phyloP scores from a whole-genome alignment of 1,139 yeast genomes.

The Scheffersomyces quercinus region DNA sequence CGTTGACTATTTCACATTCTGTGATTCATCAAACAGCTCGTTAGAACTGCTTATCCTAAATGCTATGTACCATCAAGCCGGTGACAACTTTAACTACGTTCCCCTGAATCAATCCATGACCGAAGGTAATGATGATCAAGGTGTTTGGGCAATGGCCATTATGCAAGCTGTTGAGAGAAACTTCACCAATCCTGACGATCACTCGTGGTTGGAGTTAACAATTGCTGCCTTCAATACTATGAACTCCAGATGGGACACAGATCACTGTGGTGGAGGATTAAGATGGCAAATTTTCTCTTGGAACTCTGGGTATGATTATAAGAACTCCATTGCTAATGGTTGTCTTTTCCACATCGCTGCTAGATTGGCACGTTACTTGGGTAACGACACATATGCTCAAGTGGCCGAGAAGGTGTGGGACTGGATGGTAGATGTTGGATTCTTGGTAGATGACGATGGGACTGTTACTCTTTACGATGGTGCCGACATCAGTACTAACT shows the following conservation, averaged over 20 bases:
- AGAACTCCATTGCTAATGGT: conserved; percentile 88
- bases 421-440: conserved; percentile 70
- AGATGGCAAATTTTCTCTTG: conserved; percentile 97
- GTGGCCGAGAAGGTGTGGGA: conserved; percentile 82
- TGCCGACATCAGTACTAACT: conserved; percentile 61
- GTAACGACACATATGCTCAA: conserved; percentile 67
- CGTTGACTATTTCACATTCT: conserved; percentile 51
- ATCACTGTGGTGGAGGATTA: conserved; percentile 79
- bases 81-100: conserved; percentile 51
- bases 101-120: conserved; percentile 61
- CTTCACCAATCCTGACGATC: conserved; percentile 49
- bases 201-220: conserved; percentile 72
- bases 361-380: conserved; percentile 80
- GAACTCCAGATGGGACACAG: conserved; percentile 83
- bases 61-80: conserved; percentile 54
- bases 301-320: conserved; percentile 92
- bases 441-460: conserved; percentile 47
- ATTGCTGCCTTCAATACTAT: conserved; percentile 88
- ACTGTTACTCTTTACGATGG: conserved; percentile 72
- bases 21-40: conserved; percentile 44
- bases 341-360: conserved; percentile 88
- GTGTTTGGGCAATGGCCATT: conserved; percentile 65
- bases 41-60: conserved; percentile 39
- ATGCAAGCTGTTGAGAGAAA: conserved; percentile 65
- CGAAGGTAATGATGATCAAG: conserved; percentile 75